These are phyloP conservation scores for Macadamia tetraphylla DNA, from an alignment of 164 flowering plant genomes.

Conservation along the genomic window DNA sequence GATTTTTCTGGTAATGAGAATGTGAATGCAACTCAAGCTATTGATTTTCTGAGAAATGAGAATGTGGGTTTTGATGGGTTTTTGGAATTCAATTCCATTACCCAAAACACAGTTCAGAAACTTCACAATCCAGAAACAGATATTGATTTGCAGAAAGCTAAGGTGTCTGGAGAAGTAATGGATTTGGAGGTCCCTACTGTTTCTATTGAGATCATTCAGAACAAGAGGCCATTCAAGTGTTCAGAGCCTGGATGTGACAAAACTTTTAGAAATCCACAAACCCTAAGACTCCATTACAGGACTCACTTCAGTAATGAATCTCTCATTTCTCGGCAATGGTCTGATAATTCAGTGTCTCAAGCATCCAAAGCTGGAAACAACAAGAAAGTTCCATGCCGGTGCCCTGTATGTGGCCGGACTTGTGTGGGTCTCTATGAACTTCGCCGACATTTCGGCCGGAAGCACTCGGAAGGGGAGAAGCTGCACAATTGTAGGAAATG, in stretches of 20 bases:
- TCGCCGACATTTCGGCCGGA: constrained; percentile 12
- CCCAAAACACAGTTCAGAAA: neutral
- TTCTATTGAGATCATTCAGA: constrained; percentile 5
- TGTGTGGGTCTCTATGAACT: constrained; percentile 11
- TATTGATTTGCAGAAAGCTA: no score
- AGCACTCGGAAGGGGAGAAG: constrained; percentile 13
- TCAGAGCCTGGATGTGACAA: constrained; percentile 7
- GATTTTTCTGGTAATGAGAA: neutral
- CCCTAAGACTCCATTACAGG: constrained; percentile 7
- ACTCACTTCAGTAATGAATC: constrained; percentile 1
- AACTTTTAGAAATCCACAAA: constrained; percentile 9
- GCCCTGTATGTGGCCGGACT: constrained; percentile 9
- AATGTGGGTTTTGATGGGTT: neutral
- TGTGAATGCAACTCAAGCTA: neutral
- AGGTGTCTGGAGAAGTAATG: neutral
- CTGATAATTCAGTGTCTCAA: neutral
- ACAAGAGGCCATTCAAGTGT: constrained; percentile 9
- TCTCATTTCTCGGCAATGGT: neutral
- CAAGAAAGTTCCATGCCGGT: constrained; percentile 12
- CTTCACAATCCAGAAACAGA: neutral
- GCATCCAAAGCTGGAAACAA: constrained; percentile 4
- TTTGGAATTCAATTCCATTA: neutral
- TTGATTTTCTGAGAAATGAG: neutral
- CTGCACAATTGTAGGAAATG: constrained; percentile 7
- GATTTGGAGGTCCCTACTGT: neutral